phyloP scores from a whole-genome alignment of 1,284 basidiomycete species.

The Rhodotorula sp. region DNA sequence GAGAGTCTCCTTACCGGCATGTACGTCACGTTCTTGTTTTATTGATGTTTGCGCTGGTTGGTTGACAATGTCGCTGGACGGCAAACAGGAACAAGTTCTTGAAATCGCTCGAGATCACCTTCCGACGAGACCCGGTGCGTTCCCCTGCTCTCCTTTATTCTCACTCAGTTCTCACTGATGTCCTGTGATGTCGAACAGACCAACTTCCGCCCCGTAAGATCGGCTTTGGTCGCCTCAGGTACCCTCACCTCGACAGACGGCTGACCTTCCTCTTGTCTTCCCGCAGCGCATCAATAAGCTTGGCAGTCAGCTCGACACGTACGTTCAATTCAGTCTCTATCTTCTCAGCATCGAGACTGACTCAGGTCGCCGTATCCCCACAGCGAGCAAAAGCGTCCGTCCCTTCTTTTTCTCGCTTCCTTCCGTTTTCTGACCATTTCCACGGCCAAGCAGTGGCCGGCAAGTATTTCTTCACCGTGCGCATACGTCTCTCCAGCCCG shows the following conservation, averaged over 20 bases:
- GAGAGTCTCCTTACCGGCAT: constrained; percentile 5
- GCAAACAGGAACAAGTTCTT: constrained; percentile 73
- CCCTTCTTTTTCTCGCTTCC: too few species aligned
- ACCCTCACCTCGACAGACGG: constrained; percentile 18
- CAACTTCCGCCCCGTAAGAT: constrained; percentile 36
- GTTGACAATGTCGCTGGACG: constrained; percentile 73
- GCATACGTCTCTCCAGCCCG: too few species aligned
- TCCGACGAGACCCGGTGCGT: constrained; percentile 76
- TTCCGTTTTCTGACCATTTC: too few species aligned
- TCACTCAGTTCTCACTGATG: neutral
- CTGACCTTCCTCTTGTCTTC: constrained; percentile 52
- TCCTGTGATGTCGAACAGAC: neutral
- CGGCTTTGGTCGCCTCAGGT: neutral
- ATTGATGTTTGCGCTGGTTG: constrained; percentile 60
- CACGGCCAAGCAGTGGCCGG: too few species aligned
- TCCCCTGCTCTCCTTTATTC: neutral
- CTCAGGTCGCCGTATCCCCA: too few species aligned
- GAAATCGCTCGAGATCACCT: constrained; percentile 87
- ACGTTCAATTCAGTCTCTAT: too few species aligned
- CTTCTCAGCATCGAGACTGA: too few species aligned
- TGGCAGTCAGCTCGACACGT: constrained; percentile 49
- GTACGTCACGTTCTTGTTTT: neutral
- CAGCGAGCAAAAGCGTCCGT: neutral
- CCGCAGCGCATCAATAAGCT: constrained; percentile 74
- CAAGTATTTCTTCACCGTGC: too few species aligned